Percentiles rank a stretch among this genome's conserved stretches.
phyloP scores from a whole-genome alignment of 305 asterid genomes.

The Rubia balearica region DNA sequence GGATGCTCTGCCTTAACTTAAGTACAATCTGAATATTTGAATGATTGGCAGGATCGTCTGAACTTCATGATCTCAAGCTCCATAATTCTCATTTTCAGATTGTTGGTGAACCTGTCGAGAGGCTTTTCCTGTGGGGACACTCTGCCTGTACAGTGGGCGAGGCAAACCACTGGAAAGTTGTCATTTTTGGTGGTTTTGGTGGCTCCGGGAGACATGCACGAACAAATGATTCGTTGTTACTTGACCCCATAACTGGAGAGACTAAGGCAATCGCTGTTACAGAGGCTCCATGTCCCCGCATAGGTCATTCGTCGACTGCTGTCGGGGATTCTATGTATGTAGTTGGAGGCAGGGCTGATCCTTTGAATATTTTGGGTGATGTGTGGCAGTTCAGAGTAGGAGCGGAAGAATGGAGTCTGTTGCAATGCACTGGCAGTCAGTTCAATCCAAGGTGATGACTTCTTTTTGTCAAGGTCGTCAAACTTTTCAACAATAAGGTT shows the following conservation, averaged over 20 bases:
- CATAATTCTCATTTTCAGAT: slow-evolving; percentile 36
- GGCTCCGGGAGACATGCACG: slow-evolving; percentile 94
- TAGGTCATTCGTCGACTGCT: slow-evolving; percentile 74
- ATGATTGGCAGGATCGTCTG: slow-evolving; percentile 73
- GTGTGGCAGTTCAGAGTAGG: slow-evolving; percentile 58
- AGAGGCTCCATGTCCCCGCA: slow-evolving; percentile 73
- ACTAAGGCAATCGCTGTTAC: slow-evolving; percentile 40
- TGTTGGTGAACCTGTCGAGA: slow-evolving; percentile 71
- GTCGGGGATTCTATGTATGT: slow-evolving; percentile 60
- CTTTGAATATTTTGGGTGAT: slow-evolving; percentile 66
- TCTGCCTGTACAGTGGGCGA: slow-evolving; percentile 49
- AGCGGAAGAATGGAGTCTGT: slow-evolving; percentile 57
- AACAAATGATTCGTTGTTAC: slow-evolving; percentile 55
- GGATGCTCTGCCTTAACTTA: slow-evolving; percentile 65
- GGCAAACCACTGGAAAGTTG: slow-evolving; percentile 35
- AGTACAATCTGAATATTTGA: slow-evolving; percentile 74
- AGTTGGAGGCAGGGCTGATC: slow-evolving; percentile 95
- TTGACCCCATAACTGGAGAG: slow-evolving; percentile 44
- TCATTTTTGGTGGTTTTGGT: slow-evolving; percentile 94
- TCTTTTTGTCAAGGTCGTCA: background rate
- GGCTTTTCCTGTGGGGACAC: slow-evolving; percentile 94
- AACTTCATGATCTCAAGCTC: slow-evolving; percentile 31
- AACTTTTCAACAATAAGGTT: background rate
- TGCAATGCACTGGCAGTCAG: slow-evolving; percentile 56
- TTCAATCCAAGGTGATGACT: slow-evolving; percentile 66